Evolutionary conservation across 768 basidiomycete species (phyloP), one percentile per base, ranked within the genome.

Genomic region (Boletellus sp.): DNA sequence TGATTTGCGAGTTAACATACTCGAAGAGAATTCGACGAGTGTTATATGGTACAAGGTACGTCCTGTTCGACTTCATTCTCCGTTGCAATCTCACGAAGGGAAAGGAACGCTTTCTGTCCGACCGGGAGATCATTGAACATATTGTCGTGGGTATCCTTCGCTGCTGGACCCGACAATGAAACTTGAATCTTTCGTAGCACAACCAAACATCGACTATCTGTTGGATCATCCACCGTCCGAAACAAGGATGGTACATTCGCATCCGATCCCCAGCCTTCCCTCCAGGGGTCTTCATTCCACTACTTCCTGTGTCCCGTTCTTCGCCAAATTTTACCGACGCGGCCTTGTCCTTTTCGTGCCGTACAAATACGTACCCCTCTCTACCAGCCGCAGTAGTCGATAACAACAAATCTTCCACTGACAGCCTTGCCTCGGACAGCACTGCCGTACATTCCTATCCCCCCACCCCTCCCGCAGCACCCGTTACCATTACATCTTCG

Each of bases 201-300:
- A 85, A 85, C 35, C 74, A 79, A n/a, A 82, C 78, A 4, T 80
- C 78, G 20, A 76, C 77, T 0, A 64, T 88, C 2, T 75, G 78
- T 48, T 92, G 90, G 90, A 79, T 79, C 10, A 80, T 90, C 23
- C 90, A 90, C 63, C 79, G 83, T 6, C 90, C 90, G 1, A 80
- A 82, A 50, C 80, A 85, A 24, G 90, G 90, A 39, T 92, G 90
- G 90, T 92, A 91, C 66, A 81, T 92, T 51, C 85, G 85, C 36
- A 70, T 92, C 22, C 79, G 85, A 32, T 72, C 86, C 2, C 89
- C 90, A 0, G 58, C 74, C 4, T 90, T 90, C 54, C 84, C 87
- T 1, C 83, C 79, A 12, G 70, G 78, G 3, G 72, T 76, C 11
- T 81, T 74, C 53, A 84, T 84, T 24, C 75, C 80, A 1, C 60